Conservation (phyloP, 2,329 filamentous ascomycete genomes). For the Phaeosphaeriaceae sp. region DNA sequence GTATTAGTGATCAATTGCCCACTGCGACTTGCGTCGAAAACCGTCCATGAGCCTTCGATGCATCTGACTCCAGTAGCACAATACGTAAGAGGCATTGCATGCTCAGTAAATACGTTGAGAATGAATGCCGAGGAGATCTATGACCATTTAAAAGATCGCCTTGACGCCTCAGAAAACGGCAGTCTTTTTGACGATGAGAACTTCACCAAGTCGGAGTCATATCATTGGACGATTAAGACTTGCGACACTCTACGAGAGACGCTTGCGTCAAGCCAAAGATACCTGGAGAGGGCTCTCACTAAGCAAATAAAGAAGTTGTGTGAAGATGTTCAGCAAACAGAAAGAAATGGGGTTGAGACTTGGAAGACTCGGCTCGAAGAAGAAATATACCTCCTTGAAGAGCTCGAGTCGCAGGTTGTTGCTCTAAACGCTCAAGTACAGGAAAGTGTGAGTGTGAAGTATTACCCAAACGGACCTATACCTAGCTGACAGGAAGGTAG, state of each 20-base stretch:
- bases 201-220: background rate
- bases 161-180: background rate
- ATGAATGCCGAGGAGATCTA: background rate
- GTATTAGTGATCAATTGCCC: background rate
- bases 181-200: background rate
- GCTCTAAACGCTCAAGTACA: background rate
- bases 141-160: background rate
- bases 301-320: background rate
- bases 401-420: background rate
- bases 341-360: background rate
- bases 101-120: background rate
- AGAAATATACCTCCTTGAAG: background rate
- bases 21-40: background rate
- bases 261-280: background rate
- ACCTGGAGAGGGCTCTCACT: background rate
- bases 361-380: background rate
- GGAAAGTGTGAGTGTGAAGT: background rate
- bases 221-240: background rate
- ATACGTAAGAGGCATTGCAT: background rate
- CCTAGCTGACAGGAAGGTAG: background rate
- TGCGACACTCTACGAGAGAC: background rate
- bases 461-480: background rate
- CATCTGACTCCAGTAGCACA: background rate
- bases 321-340: background rate
- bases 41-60: background rate